phyloP scores from a whole-genome alignment of 768 basidiomycete species.

The Lactarius psammicola region DNA sequence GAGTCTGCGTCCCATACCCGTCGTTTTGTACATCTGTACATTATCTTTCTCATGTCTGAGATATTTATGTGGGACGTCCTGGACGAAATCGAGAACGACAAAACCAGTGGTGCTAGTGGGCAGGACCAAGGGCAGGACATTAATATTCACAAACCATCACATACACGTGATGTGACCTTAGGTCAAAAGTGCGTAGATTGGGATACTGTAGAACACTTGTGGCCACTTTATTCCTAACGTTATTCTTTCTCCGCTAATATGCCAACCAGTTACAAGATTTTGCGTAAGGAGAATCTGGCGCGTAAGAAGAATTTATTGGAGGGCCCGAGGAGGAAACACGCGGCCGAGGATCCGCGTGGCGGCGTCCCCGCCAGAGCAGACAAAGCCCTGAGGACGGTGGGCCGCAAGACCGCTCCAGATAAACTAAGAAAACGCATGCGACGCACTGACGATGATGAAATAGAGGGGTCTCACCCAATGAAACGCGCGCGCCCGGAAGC shows the following conservation, averaged over 20 bases:
- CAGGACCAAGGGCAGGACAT: too few relatives aligned
- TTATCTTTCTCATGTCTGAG: too few relatives aligned
- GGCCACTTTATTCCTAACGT: not conserved
- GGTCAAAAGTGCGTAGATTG: too few relatives aligned
- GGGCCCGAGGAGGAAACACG: slow-evolving; percentile 9
- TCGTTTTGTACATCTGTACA: too few relatives aligned
- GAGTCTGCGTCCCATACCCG: too few relatives aligned
- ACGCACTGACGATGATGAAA: not conserved
- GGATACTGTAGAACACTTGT: not conserved
- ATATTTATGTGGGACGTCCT: too few relatives aligned
- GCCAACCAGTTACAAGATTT: slow-evolving; percentile 25
- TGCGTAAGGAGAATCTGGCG: slow-evolving; percentile 8
- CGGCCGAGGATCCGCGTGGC: not conserved
- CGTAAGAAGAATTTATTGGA: slow-evolving; percentile 15
- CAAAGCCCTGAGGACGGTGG: slow-evolving; percentile 1
- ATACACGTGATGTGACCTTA: slow-evolving; percentile 7
- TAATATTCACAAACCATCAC: slow-evolving; percentile 20
- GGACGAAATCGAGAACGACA: too few relatives aligned
- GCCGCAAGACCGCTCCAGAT: slow-evolving; percentile 4
- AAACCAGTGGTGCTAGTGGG: too few relatives aligned
- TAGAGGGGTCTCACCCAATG: not conserved
- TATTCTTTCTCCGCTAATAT: slow-evolving; percentile 13
- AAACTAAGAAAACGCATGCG: slow-evolving; percentile 11
- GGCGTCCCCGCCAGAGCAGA: slow-evolving; percentile 9
- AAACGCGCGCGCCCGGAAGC: slow-evolving; percentile 15